Conservation (phyloP, 352 stramenopile species). For the Phytopythium chamaehyphon region DNA sequence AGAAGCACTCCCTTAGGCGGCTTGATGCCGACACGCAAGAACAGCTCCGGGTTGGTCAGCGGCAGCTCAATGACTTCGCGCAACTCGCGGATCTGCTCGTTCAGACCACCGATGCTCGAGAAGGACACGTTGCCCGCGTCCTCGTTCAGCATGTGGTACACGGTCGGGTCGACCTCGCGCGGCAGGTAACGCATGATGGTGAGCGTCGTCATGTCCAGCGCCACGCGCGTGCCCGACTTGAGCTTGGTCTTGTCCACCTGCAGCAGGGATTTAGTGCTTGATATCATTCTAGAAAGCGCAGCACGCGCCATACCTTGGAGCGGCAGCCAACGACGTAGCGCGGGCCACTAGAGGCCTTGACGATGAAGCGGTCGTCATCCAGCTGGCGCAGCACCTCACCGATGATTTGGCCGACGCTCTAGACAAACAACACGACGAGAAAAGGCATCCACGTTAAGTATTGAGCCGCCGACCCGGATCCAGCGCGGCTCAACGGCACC, state of each 20-base stretch:
- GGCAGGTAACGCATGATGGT: constrained; percentile 99
- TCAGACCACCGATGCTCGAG: constrained; percentile 97
- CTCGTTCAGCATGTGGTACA: constrained; percentile 99
- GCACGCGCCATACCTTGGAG: constrained; percentile 46
- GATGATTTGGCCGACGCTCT: constrained; percentile 99
- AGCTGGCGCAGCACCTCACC: constrained; percentile 98
- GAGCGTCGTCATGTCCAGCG: constrained; percentile 99
- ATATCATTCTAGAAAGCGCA: neutral
- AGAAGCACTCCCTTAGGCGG: constrained; percentile 97
- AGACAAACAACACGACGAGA: constrained; percentile 21
- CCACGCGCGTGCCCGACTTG: constrained; percentile 96
- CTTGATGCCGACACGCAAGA: constrained; percentile 98
- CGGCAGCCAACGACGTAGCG: constrained; percentile 98
- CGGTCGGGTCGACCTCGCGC: constrained; percentile 98
- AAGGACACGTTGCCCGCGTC: constrained; percentile 97
- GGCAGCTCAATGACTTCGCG: constrained; percentile 98
- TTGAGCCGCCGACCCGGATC: neutral
- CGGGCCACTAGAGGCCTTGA: constrained; percentile 98
- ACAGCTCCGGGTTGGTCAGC: constrained; percentile 99
- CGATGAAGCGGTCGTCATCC: constrained; percentile 98
- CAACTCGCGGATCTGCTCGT: constrained; percentile 98
- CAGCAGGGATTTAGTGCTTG: neutral
- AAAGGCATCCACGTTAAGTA: neutral
- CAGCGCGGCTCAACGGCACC: constrained; percentile 16
- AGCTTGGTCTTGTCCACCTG: constrained; percentile 92